Evolutionary conservation across 2,329 filamentous ascomycete species (phyloP), one percentile per base, ranked within the genome.

Genomic region (Akanthomyces lecanii): DNA sequence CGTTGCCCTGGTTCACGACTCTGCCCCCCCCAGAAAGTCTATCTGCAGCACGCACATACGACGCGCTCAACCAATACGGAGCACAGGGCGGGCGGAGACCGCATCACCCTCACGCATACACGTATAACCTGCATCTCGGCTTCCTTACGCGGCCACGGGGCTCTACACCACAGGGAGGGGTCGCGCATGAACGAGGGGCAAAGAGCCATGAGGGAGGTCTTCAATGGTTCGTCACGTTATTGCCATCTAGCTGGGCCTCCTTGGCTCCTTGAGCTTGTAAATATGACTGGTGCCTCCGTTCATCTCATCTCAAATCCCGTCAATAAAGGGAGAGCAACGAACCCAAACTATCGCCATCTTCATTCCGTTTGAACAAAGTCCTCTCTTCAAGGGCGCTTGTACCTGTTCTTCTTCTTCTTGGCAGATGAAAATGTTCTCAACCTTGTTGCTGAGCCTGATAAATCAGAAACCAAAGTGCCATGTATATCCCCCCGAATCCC

Each of bases 281-380:
- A 11, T 30, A 36, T 2, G 28, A 36, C 28, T n/a, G 14, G 8
- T 14, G 11, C 3, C 25, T 33, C 33, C 8, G 33, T 11, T 7
- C 50, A 18, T 52, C 28, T 52, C 50, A 36, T 52, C 30, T 25
- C 14, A 16, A 33, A 33, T 52, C 11, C 30, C 28, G 36, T 25
- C 55, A 50, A 61, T 61, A 53, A 52, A 61, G 48, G 57, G 57
- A 44, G 23, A 44, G 18, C 16, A 52, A 61, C 28, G 30, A 33
- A 10, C 5, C 23, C 30, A 14, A 36, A 55, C 38, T 44, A 53
- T 61, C 25, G 38, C 45, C 48, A 52, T 44, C n/a, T 44, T 52
- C 57, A 61, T 61, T 61, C 57, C 57, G 50, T 28, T 28, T 14
- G 6, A 25, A n/a, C 21, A 50, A 51, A 16, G 23, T 12, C 23